Percentiles rank a stretch among this genome's conserved stretches.
These are phyloP conservation scores for Pichia occidentalis DNA, from an alignment of 805 yeast genomes.

Conservation along the genomic window DNA sequence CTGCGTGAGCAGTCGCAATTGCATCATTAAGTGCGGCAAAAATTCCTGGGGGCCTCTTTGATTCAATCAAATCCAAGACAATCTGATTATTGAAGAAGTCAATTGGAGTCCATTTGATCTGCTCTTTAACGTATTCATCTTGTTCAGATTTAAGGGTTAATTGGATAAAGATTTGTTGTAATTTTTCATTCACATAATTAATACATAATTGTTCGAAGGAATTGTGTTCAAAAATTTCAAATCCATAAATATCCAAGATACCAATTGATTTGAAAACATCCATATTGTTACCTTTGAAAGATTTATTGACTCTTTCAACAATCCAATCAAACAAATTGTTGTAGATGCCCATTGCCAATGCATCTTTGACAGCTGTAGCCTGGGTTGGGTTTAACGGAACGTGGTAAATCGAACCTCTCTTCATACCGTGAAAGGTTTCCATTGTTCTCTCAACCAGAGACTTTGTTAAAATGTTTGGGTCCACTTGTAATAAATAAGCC, in stretches of 20 bases:
- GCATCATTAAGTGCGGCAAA: constrained; percentile 97
- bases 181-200: constrained; percentile 91
- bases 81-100: constrained; percentile 93
- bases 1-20: constrained; percentile 97
- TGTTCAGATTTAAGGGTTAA: constrained; percentile 94
- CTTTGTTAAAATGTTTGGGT: constrained; percentile 55
- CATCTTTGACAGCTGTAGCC: constrained; percentile 93
- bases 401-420: constrained; percentile 88
- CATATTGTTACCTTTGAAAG: constrained; percentile 44
- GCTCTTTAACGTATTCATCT: constrained; percentile 93
- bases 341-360: constrained; percentile 90
- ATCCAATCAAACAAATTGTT: constrained; percentile 95
- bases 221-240: constrained; percentile 91
- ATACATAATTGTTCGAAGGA: constrained; percentile 94
- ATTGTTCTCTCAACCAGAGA: constrained; percentile 74
- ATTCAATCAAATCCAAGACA: constrained; percentile 94
- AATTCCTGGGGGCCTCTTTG: constrained; percentile 89
- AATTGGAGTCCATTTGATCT: constrained; percentile 96
- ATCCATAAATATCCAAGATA: constrained; percentile 91
- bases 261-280: constrained; percentile 64
- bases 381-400: constrained; percentile 88
- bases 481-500: constrained; percentile 83
- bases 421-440: constrained; percentile 85
- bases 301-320: constrained; percentile 80
- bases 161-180: constrained; percentile 95